These are phyloP conservation scores for Eucalyptus coolabah DNA, from an alignment of 345 rosid genomes.

Conservation along the genomic window DNA sequence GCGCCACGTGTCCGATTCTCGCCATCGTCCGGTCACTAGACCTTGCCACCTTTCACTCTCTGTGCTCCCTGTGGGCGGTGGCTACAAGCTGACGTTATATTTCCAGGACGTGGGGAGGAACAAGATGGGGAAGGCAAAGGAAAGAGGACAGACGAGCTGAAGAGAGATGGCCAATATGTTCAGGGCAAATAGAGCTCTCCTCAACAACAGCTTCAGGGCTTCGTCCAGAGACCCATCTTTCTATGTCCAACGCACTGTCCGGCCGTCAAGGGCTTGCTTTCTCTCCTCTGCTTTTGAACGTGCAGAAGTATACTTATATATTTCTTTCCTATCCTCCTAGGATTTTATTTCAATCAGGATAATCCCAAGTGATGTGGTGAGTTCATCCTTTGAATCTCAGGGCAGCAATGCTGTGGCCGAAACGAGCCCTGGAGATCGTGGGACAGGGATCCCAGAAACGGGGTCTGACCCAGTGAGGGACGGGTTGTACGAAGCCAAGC, in stretches of 20 bases:
- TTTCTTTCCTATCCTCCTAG: not conserved
- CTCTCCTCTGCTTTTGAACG: slow-evolving; percentile 8
- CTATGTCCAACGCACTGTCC: not conserved
- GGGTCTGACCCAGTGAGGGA: not conserved
- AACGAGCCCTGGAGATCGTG: not conserved
- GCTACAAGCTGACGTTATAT: not conserved
- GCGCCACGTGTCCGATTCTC: not conserved
- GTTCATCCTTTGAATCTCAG: not conserved
- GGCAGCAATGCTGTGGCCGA: slow-evolving; percentile 7
- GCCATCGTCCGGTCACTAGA: not conserved
- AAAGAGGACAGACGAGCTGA: not conserved
- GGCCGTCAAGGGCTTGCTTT: not conserved
- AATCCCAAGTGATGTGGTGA: not conserved
- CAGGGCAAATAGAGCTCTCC: slow-evolving; percentile 3
- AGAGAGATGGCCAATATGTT: not conserved
- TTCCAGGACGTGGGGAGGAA: not conserved
- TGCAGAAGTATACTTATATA: not conserved
- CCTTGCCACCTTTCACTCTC: not conserved
- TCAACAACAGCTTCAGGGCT: not conserved
- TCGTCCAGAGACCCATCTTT: not conserved
- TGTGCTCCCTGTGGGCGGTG: not conserved
- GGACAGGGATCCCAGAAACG: not conserved
- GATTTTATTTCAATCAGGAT: not conserved
- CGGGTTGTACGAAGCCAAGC: slow-evolving; percentile 3
- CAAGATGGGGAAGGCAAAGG: not conserved